Evolutionary conservation across 2,329 filamentous ascomycete species (phyloP), one percentile per base, ranked within the genome.

Genomic region (Fusarium domesticum): DNA sequence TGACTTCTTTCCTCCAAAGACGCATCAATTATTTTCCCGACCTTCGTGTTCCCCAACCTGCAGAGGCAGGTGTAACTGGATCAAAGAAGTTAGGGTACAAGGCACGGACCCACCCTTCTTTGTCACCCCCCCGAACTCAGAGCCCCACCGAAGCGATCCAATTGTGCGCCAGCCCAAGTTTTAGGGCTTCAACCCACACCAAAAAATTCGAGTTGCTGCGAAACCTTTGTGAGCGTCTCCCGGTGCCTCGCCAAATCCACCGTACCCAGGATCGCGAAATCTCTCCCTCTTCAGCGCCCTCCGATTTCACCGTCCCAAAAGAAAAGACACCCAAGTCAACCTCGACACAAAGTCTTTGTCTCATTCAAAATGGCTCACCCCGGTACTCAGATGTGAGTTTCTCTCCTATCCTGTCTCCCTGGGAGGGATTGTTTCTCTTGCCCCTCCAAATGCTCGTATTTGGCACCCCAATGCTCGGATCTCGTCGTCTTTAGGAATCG

Each of bases 371-470:
- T 81, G 78, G 76, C 78, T 72, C 71, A 74, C 67, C 74, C 77
- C 60, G 78, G 78, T 68, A 70, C 76, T 67, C 78, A 81, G 70
- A 81, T 82, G 78, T 82, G 71, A 78, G 78, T 74, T 51, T 48
- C 10, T 28, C 10, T 28, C 5, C 10, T 36, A 43, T 45, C 49
- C 19, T 35, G 30, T 30, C 43, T 32, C 34, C 47, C 15, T 33
- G 37, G 23, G 35, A 34, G 28, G 31, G 33, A 34, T 47, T 28
- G 18, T 18, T 32, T 37, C 16, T 38, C 20, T n/a, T 38, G 30
- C 17, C 50, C 48, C 51, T 39, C 51, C 45, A 43, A 45, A 44
- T n/a, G n/a, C n/a, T n/a, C n/a, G n/a, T n/a, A n/a, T n/a, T n/a
- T n/a, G n/a, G n/a, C n/a, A n/a, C n/a, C n/a, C n/a, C n/a, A n/a